Evolutionary conservation across 768 basidiomycete species (phyloP), one percentile per base, ranked within the genome.

Genomic region (Holtermanniella nyarrowii): DNA sequence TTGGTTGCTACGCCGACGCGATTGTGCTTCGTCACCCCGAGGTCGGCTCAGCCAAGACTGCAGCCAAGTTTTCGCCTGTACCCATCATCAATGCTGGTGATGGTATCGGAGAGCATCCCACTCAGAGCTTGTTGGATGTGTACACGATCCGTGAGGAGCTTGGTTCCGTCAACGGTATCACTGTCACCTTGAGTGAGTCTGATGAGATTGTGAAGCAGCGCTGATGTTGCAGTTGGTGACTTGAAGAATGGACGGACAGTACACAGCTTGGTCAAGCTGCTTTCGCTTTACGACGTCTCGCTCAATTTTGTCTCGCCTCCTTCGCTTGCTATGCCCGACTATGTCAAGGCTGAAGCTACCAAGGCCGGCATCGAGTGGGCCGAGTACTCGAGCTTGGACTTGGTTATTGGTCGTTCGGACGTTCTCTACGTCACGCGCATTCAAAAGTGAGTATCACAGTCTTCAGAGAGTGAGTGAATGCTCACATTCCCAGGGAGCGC

Each of bases 221-320:
- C 40, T 40, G 47, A 48, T 44, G 12, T 40, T 51, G 3, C 39
- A 48, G 80, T 99, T 10, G 95, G 95, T 46, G 95, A 99, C 70
- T 78, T 99, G 61, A 96, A 95, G 78, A 93, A 97, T 64, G 95
- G 95, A 25, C 82, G 95, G 43, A 99, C 95, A 0, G 93, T 96
- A 1, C 95, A 99, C 75, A 88, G 86, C 62, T 79, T 99, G 44
- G 93, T 97, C 60, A 85, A 85, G 7, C 77, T 97, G 7, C 79
- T 99, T 3, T 88, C 83, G 60, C 78, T 91, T 41, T 97, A 99
- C 76, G 61, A 66, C 46, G 89, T 97, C 43, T 85, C 82, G 49
- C 80, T 99, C 69, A 97, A 96, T 77, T 93, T 97, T 63, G 90
- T 99, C 49, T 80, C 95, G 1, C 93, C 93, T 3, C 76, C 80